Percentiles rank a stretch among this genome's conserved stretches.
Conservation (phyloP, 2,329 filamentous ascomycete genomes). For the Chaetomium strumarium region DNA sequence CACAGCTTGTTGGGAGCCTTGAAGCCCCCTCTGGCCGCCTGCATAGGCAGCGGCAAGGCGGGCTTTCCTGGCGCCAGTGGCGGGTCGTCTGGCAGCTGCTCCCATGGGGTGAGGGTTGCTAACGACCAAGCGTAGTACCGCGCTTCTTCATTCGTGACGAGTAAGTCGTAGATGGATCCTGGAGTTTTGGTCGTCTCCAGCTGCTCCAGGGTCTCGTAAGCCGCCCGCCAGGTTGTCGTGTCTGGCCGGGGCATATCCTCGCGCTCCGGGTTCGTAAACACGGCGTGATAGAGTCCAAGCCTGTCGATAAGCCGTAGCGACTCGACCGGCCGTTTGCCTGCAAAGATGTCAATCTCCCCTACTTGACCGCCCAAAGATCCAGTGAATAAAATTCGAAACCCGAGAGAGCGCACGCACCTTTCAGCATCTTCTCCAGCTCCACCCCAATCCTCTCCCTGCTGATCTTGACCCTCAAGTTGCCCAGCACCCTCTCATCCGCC, state of each 20-base stretch:
- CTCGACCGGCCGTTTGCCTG: constrained; percentile 53
- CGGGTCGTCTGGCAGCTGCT: constrained; percentile 40
- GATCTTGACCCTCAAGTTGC: constrained; percentile 79
- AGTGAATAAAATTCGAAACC: background rate
- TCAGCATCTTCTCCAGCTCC: constrained; percentile 88
- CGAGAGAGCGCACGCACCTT: constrained; percentile 41
- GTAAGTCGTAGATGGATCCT: constrained; percentile 44
- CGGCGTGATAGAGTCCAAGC: constrained; percentile 62
- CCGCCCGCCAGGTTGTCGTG: constrained; percentile 52
- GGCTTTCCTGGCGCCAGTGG: constrained; percentile 40
- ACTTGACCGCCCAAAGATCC: background rate
- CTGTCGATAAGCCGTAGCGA: constrained; percentile 61
- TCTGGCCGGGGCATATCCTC: constrained; percentile 49
- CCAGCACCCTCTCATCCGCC: constrained; percentile 69
- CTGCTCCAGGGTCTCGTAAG: constrained; percentile 57
- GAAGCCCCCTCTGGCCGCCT: constrained; percentile 70
- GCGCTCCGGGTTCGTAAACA: constrained; percentile 65
- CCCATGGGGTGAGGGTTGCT: constrained; percentile 69
- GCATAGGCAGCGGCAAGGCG: constrained; percentile 52
- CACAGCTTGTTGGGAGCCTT: constrained; percentile 71
- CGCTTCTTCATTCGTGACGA: constrained; percentile 60
- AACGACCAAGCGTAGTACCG: constrained; percentile 72
- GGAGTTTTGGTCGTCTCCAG: constrained; percentile 41
- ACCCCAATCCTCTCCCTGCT: constrained; percentile 83
- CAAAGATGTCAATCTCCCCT: constrained; percentile 5